phyloP scores from a whole-genome alignment of 2,329 filamentous ascomycete species.

The Pseudogymnoascus sp. region DNA sequence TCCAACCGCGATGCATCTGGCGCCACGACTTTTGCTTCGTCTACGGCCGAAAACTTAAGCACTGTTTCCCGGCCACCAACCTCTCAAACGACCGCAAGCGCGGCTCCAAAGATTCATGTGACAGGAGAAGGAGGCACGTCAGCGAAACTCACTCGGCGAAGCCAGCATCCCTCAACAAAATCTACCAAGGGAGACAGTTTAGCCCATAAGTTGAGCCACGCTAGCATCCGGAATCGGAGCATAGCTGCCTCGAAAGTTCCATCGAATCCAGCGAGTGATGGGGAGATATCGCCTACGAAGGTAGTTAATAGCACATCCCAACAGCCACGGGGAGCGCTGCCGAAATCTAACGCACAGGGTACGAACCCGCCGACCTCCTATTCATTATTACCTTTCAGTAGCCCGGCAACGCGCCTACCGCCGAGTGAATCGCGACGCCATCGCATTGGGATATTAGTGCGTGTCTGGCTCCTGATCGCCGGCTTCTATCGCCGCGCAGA shows the following conservation, averaged over 20 bases:
- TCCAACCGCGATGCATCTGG: slow-evolving; percentile 37
- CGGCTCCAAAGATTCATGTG: slow-evolving; percentile 63
- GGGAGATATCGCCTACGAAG: not conserved
- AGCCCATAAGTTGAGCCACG: slow-evolving; percentile 32
- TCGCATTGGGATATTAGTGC: slow-evolving; percentile 52
- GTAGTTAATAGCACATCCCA: not conserved
- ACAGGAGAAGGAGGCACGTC: slow-evolving; percentile 53
- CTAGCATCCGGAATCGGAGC: slow-evolving; percentile 46
- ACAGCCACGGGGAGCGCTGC: not conserved
- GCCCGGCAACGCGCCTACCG: slow-evolving; percentile 37
- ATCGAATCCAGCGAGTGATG: slow-evolving; percentile 3
- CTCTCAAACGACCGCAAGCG: slow-evolving; percentile 21
- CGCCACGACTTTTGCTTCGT: not conserved
- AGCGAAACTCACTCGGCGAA: slow-evolving; percentile 28
- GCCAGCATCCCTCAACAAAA: slow-evolving; percentile 31
- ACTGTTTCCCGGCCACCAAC: slow-evolving; percentile 26
- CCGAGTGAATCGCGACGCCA: slow-evolving; percentile 45
- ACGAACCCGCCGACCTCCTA: not conserved
- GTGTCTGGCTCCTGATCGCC: slow-evolving; percentile 85
- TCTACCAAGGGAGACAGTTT: slow-evolving; percentile 30
- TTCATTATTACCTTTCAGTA: not conserved
- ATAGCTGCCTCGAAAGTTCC: slow-evolving; percentile 30
- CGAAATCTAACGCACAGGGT: not conserved
- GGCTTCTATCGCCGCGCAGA: slow-evolving; percentile 78
- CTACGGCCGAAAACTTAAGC: not conserved